phyloP scores from a whole-genome alignment of 352 stramenopile species.

The Globisporangium carolinianum region DNA sequence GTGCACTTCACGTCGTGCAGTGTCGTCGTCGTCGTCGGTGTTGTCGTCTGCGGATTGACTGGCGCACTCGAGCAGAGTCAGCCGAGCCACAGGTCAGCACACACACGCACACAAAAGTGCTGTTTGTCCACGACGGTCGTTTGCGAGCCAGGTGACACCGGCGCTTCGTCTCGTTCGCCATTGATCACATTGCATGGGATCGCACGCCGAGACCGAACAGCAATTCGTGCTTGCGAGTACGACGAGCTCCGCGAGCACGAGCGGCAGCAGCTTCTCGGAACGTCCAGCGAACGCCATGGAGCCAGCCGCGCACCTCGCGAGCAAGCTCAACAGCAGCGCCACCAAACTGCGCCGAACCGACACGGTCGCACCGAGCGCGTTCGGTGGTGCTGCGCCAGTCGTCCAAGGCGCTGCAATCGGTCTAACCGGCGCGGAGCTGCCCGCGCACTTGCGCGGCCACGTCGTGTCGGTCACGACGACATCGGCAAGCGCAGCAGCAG shows the following conservation, averaged over 20 bases:
- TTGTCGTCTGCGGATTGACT: too few relatives aligned
- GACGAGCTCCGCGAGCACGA: conserved; percentile 10
- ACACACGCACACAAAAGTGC: too few relatives aligned
- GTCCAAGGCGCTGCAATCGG: neutral
- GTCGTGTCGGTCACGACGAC: conserved; percentile 26
- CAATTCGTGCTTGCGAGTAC: conserved; percentile 10
- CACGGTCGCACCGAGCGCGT: neutral
- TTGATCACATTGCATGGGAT: conserved; percentile 6
- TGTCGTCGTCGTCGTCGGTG: too few relatives aligned
- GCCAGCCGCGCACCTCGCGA: conserved; percentile 23
- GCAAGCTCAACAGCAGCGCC: neutral
- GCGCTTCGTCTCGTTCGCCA: too few relatives aligned
- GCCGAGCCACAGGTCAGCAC: too few relatives aligned
- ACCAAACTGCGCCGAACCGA: conserved; percentile 5
- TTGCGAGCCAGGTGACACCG: too few relatives aligned
- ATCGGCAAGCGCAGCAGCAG: conserved; percentile 4
- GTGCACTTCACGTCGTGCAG: too few relatives aligned
- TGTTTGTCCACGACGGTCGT: too few relatives aligned
- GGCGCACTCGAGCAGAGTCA: too few relatives aligned
- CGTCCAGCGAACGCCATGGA: conserved; percentile 30
- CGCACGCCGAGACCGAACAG: conserved; percentile 5
- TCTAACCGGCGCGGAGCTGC: conserved; percentile 33
- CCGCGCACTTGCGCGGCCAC: conserved; percentile 52
- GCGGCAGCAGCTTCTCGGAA: conserved; percentile 16
- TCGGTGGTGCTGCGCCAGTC: neutral